Base-by-base conservation (phyloP, 176 grass and related monocot genomes). In the Triticum turgidum region DNA sequence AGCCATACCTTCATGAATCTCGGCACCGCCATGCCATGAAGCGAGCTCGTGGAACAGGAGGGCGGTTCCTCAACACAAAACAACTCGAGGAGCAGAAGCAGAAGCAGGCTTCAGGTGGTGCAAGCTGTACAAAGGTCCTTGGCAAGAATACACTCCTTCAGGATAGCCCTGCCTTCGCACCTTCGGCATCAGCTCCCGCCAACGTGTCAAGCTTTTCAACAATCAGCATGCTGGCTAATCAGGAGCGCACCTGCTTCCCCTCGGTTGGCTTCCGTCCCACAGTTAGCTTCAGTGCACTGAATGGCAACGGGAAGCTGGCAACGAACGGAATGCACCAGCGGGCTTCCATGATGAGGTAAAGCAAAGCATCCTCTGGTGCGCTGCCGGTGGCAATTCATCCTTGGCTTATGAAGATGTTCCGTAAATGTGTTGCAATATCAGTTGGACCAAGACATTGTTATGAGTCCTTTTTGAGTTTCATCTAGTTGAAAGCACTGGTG, bases 1-100 rank as follows among this genome's bases (percentile, higher is more conserved):
- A 99, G 97, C 97, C 97, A 79, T 99, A 99, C 77, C 97, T 99
- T 78, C 97, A 99, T 51, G 97, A 99, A 70, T 99, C 97, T 83
- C 94, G 97, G 14, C 97, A 99, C 73, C 88, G 84, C 11, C 97
- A 99, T 34, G 97, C 97, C 63, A 94, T 99, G 94, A 97, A 99
- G 62, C 84, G 97, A 77, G 94, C 87, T 66, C 91, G 97, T 72
- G 97, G 97, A 89, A 93, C 90, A 17, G 94, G 97, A 65, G 97
- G 97, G 52, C 85, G 94, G 18, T 99, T 99, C 90, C 92, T 99
- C 37, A 99, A 99, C 83, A 92, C 84, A 64, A 97, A 94, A 85
- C 87, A 95, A 90, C 89, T 89, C 4, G 33, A 89, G 30, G 82
- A 88, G 78, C 88, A 91, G 89, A 86, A 44, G 21, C 85, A 85